Evolutionary conservation across 2,329 filamentous ascomycete genomes (phyloP).

Genomic region (Microsporum canis): DNA sequence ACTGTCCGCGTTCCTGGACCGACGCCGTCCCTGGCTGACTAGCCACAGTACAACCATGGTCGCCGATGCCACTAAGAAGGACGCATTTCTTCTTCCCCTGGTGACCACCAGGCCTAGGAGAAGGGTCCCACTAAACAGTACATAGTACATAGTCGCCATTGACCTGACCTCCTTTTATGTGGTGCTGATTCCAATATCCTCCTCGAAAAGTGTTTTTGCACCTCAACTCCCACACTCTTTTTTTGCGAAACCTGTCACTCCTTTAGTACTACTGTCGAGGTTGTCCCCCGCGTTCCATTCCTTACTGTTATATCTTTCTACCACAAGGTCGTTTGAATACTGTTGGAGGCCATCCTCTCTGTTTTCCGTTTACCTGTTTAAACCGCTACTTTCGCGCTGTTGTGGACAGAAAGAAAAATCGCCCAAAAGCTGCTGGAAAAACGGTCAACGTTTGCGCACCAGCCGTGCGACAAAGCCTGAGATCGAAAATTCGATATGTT

Average conservation of each 20-base stretch:
- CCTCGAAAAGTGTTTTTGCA: background rate
- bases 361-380: background rate
- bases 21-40: background rate
- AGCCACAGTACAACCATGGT: background rate
- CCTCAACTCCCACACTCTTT: background rate
- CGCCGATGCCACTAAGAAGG: background rate
- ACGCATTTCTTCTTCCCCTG: background rate
- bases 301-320: background rate
- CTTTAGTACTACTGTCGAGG: background rate
- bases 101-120: background rate
- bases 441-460: background rate
- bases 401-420: background rate
- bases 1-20: background rate
- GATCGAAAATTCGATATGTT: background rate
- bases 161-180: background rate
- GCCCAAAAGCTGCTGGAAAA: background rate
- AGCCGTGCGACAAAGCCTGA: background rate
- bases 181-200: background rate
- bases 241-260: conserved; percentile 4
- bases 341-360: background rate
- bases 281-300: conserved; percentile 1
- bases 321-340: background rate
- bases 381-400: background rate
- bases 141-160: background rate
- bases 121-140: background rate